These are phyloP conservation scores for Amesomyces nigricolor DNA, from an alignment of 2,329 filamentous ascomycete genomes.

Conservation along the genomic window DNA sequence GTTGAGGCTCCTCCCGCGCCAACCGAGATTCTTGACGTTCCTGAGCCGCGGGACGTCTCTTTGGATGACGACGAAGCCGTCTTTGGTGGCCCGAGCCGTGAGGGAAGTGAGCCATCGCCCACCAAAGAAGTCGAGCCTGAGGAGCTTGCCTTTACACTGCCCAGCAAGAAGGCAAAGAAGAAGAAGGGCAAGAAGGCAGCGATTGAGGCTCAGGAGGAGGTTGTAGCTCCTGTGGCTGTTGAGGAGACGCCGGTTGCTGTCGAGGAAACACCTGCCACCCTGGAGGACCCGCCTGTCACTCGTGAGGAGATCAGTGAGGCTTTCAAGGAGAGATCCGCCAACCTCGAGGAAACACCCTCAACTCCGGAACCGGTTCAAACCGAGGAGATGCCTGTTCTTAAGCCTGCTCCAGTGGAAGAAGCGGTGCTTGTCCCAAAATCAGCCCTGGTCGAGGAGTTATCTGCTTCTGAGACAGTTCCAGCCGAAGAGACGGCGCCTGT, in stretches of 20 bases:
- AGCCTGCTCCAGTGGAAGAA: neutral
- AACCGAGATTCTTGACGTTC: neutral
- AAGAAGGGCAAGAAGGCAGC: conserved; percentile 17
- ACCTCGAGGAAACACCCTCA: neutral
- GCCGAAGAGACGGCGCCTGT: neutral
- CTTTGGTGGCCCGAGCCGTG: conserved; percentile 9
- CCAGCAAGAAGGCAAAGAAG: conserved; percentile 14
- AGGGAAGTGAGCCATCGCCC: neutral
- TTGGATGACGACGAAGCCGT: conserved; percentile 9
- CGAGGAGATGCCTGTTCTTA: neutral
- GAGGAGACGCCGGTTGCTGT: neutral
- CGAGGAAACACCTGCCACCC: neutral
- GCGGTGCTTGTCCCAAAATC: neutral
- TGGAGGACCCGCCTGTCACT: no score
- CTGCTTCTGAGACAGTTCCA: neutral
- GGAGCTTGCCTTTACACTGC: neutral
- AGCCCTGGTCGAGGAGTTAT: neutral
- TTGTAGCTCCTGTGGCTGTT: neutral
- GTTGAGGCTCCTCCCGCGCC: neutral
- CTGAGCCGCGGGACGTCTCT: conserved; percentile 3
- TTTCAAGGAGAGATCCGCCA: neutral
- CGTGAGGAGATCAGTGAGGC: neutral
- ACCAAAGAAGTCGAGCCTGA: neutral
- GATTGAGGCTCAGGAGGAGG: neutral
- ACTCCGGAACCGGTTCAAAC: neutral